Percentiles rank a stretch among this genome's conserved stretches.
Conservation (phyloP, 2,329 filamentous ascomycete species). For the Trichoderma sp. region DNA sequence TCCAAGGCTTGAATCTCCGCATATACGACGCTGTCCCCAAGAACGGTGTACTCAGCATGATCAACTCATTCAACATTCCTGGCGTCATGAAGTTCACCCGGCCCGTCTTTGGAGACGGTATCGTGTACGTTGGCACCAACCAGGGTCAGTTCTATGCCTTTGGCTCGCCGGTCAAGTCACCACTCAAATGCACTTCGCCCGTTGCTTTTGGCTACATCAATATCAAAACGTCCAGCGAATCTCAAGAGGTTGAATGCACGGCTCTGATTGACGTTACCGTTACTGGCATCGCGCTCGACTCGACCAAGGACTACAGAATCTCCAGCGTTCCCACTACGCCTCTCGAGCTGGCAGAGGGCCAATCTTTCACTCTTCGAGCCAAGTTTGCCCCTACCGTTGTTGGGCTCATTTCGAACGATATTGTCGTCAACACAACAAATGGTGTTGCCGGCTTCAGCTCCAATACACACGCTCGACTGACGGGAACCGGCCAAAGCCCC, state of each 20-base stretch:
- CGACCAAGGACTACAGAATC: slow-evolving; percentile 43
- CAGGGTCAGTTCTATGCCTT: slow-evolving; percentile 57
- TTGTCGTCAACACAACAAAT: slow-evolving; percentile 54
- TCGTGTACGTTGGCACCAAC: slow-evolving; percentile 56
- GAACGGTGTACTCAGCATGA: slow-evolving; percentile 49
- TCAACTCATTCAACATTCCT: slow-evolving; percentile 55
- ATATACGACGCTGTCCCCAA: slow-evolving; percentile 56
- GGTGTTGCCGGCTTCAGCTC: slow-evolving; percentile 49
- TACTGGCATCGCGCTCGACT: slow-evolving; percentile 42
- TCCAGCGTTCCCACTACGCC: slow-evolving; percentile 40
- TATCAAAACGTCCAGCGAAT: slow-evolving; percentile 41
- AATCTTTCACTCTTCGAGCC: slow-evolving; percentile 48
- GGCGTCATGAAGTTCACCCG: slow-evolving; percentile 60
- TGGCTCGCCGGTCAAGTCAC: slow-evolving; percentile 56
- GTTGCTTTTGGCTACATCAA: slow-evolving; percentile 51
- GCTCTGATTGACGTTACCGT: slow-evolving; percentile 51
- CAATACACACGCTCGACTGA: slow-evolving; percentile 50
- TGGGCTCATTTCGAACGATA: slow-evolving; percentile 51
- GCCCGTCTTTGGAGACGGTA: slow-evolving; percentile 60
- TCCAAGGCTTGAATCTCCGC: slow-evolving; percentile 55
- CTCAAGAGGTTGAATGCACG: slow-evolving; percentile 48
- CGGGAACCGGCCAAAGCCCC: slow-evolving; percentile 52
- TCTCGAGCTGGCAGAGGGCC: slow-evolving; percentile 40
- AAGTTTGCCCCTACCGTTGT: slow-evolving; percentile 51
- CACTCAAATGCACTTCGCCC: slow-evolving; percentile 56